Base-by-base conservation (phyloP, 2,329 filamentous ascomycete species). In the Gaeumannomyces sp. region DNA sequence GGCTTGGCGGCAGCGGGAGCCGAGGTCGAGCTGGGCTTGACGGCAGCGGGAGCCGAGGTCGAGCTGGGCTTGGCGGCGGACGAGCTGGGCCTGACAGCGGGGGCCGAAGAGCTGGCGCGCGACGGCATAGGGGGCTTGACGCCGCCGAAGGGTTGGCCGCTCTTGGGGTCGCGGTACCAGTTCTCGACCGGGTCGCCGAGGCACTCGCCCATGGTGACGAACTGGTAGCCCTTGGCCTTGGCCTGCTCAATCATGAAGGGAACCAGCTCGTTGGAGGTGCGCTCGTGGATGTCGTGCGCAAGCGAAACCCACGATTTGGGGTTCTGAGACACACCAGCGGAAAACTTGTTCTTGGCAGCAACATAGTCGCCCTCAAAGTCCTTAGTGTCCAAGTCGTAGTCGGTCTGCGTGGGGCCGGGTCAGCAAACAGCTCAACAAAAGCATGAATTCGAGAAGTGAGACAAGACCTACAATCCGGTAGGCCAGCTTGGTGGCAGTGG, bases 171-270 rank as follows among this genome's bases (percentile, higher is more conserved):
- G 27, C 80, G 77, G 72, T 82, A 82, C 80, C 80, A 82, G 72
- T 82, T 82, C 56, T 69, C 73, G 6, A 68, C 63, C 13, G 77
- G 75, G 68, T 82, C 80, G n/a, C 75, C 76, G 50, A 82, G 71
- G 67, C 79, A 82, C 67, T 81, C 78, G 56, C 80, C 80, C n/a
- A 81, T 73, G 8, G 78, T 80, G 19, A 81, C 79, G 8, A 76
- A 73, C 69, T 75, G 75, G 74, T 78, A 81, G 28, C 76, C 76
- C 53, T 78, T 74, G n/a, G 68, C 65, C 59, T 72, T 74, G 11
- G 76, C 70, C 66, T 70, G 75, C 16, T 77, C 72, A 31, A 81
- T 77, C 74, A 81, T 79, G 70, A 72, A 80, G 29, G 74, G 74
- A 1, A 78, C 78, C 56, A 81, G 71, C 66, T 75, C 76, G 64